phyloP scores from a whole-genome alignment of 2,329 filamentous ascomycete species.

The Rugonectria rugulosa region DNA sequence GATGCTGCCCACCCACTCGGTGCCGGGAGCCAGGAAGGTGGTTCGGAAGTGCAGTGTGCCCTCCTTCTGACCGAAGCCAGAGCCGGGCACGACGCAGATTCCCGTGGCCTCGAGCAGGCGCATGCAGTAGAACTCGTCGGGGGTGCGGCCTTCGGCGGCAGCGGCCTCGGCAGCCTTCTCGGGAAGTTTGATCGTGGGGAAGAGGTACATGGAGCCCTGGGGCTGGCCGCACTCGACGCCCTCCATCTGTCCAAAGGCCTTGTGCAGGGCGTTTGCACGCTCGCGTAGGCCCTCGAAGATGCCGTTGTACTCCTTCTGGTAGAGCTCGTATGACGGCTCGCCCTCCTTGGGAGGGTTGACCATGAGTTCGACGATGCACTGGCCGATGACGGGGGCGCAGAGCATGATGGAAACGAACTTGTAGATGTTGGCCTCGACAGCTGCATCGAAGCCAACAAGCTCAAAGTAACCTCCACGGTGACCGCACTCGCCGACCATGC shows the following conservation, averaged over 20 bases:
- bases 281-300: slow-evolving; percentile 82
- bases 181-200: slow-evolving; percentile 88
- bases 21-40: slow-evolving; percentile 95
- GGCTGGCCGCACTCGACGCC: slow-evolving; percentile 90
- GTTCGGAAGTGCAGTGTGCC: slow-evolving; percentile 93
- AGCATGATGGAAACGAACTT: slow-evolving; percentile 98
- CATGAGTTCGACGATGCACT: slow-evolving; percentile 97
- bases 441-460: slow-evolving; percentile 84
- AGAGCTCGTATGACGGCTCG: slow-evolving; percentile 83
- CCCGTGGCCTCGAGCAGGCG: slow-evolving; percentile 91
- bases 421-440: slow-evolving; percentile 94
- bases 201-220: slow-evolving; percentile 98
- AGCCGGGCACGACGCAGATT: slow-evolving; percentile 91
- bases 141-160: slow-evolving; percentile 71
- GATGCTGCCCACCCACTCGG: slow-evolving; percentile 89
- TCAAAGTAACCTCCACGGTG: slow-evolving; percentile 99
- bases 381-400: slow-evolving; percentile 92
- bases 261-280: slow-evolving; percentile 84
- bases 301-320: slow-evolving; percentile 82
- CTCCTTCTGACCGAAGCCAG: slow-evolving; percentile 93
- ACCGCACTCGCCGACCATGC: slow-evolving; percentile 98
- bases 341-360: slow-evolving; percentile 90
- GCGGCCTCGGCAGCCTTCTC: slow-evolving; percentile 80
- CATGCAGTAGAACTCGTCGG: slow-evolving; percentile 96
- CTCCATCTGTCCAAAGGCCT: slow-evolving; percentile 94